Base-by-base conservation (phyloP, 2,329 filamentous ascomycete genomes). In the Dothidotthia symphoricarpi region DNA sequence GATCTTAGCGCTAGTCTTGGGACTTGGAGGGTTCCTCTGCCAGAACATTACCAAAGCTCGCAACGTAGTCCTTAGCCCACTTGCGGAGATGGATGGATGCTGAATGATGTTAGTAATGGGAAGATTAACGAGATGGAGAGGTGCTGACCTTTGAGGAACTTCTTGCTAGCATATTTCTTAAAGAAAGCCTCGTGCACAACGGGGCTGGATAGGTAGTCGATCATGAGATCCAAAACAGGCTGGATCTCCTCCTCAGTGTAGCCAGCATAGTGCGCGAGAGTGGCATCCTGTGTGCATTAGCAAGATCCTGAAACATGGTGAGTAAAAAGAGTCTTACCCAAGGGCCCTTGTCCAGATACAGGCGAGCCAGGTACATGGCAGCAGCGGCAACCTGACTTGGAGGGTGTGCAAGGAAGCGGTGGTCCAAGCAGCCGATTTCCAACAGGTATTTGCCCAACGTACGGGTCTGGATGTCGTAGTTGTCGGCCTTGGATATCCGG, bases 101-200 rank as follows among this genome's bases (percentile, higher is more conserved):
- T 95, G 42, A 10, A 13, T 5, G 3, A 17, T 29, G 39, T 58
- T 47, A 61, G 53, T 31, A 11, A 28, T 6, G 16, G 2, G 7
- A 26, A 9, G 5, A 22, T 11, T 4, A 11, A 17, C 4, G 24
- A 17, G n/a, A 22, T 6, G 3, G 22, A 15, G 24, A 25, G 12
- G 13, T 16, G 39, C 78, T 72, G 82, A 95, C 91, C 90, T 75
- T 98, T 98, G 59, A 97, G 74, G 73, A 97, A 98, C 73, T 95
- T 96, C 77, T 97, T 98, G 80, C 88, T 95, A 39, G 93, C 93
- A 68, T 98, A 98, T 72, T 98, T 98, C 80, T 95, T 95, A 78
- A 96, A 97, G 77, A 98, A 96, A 25, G 93, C 94, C 67, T 97
- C 91, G 63, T 98, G 93, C 28, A 84, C 80, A 36, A 96, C 86